Evolutionary conservation across 2,329 filamentous ascomycete genomes (phyloP).

Genomic region (Lasiodiplodia sp.): DNA sequence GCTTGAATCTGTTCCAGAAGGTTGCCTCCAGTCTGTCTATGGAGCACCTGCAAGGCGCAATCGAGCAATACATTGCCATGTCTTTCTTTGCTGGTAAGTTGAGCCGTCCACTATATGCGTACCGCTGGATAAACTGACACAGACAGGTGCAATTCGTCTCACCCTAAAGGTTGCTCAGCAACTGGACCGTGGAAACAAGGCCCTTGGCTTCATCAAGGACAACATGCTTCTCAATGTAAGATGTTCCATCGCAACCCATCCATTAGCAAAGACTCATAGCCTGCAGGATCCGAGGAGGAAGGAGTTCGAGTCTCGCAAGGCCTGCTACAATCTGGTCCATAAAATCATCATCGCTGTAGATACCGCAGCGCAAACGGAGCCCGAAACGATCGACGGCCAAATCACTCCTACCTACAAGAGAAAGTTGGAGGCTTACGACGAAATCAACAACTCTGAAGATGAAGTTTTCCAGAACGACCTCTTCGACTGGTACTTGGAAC

Average conservation of each 20-base stretch:
- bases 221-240: constrained; percentile 64
- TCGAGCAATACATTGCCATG: constrained; percentile 79
- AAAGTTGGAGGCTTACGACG: constrained; percentile 84
- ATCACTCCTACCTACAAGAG: constrained; percentile 78
- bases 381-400: constrained; percentile 79
- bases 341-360: constrained; percentile 82
- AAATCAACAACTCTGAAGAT: constrained; percentile 87
- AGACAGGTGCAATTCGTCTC: constrained; percentile 77
- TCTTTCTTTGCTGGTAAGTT: constrained; percentile 79
- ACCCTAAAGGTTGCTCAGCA: constrained; percentile 83
- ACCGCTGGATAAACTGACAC: constrained; percentile 17
- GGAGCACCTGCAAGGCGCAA: constrained; percentile 79
- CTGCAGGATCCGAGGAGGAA: constrained; percentile 70
- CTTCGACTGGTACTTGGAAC: constrained; percentile 96
- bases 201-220: constrained; percentile 86
- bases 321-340: constrained; percentile 88
- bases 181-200: constrained; percentile 85
- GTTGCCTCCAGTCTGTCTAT: constrained; percentile 84
- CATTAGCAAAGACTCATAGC: constrained; percentile 28
- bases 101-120: constrained; percentile 9
- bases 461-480: constrained; percentile 95
- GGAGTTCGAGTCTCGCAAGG: constrained; percentile 74
- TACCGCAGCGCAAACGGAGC: constrained; percentile 69
- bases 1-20: constrained; percentile 84
- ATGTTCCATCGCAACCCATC: not conserved